Percentiles rank a stretch among this genome's conserved stretches.
Evolutionary conservation across 225 moss, liverwort and hornwort genomes (phyloP).

Genomic region (Bryum argenteum): DNA sequence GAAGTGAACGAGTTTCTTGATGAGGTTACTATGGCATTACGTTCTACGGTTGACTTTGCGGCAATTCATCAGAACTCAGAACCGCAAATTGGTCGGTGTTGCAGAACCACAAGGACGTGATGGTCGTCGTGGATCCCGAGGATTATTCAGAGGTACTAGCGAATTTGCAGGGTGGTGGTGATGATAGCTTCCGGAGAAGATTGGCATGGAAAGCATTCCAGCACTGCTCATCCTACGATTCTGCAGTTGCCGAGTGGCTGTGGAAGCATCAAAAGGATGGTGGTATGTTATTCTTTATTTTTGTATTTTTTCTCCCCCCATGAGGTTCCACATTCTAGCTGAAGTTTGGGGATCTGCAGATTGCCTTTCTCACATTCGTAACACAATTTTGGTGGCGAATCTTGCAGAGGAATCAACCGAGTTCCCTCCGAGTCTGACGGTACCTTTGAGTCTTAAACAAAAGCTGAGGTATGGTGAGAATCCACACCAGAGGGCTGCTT

Average conservation of each 20-base stretch:
- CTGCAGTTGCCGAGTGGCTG: slow-evolving; percentile 94
- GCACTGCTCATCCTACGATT: slow-evolving; percentile 85
- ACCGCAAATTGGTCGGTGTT: slow-evolving; percentile 24
- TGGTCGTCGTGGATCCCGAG: slow-evolving; percentile 92
- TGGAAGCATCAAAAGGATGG: slow-evolving; percentile 69
- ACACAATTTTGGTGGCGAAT: slow-evolving; percentile 10
- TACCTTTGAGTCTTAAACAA: slow-evolving; percentile 76
- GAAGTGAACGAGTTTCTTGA: not conserved
- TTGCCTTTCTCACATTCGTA: not conserved
- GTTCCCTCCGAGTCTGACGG: slow-evolving; percentile 79
- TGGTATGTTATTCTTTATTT: slow-evolving; percentile 29
- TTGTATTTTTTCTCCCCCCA: not conserved
- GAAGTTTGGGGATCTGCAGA: not conserved
- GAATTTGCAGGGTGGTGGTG: slow-evolving; percentile 71
- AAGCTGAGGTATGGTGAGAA: slow-evolving; percentile 92
- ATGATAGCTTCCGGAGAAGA: slow-evolving; percentile 63
- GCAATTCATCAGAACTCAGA: not conserved
- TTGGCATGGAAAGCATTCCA: slow-evolving; percentile 99
- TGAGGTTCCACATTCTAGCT: slow-evolving; percentile 6
- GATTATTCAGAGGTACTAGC: slow-evolving; percentile 72
- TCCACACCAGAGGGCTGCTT: slow-evolving; percentile 93
- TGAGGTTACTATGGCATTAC: not conserved
- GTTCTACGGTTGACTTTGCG: too few relatives aligned
- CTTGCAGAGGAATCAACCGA: slow-evolving; percentile 54
- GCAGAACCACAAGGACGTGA: slow-evolving; percentile 95